Base-by-base conservation (phyloP, 257 asterid genomes). In the Gentiana macrophylla region DNA sequence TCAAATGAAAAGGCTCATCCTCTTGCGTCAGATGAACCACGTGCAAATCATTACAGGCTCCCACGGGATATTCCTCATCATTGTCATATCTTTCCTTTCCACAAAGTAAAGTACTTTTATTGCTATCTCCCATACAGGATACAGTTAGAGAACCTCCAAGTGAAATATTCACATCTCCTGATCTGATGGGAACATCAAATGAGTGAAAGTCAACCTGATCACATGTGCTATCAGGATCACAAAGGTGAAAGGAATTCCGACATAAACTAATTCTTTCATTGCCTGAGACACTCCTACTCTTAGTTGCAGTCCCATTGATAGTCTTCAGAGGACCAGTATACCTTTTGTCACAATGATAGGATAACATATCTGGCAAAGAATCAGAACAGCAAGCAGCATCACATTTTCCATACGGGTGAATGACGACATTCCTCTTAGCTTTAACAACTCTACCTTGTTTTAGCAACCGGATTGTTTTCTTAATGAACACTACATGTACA, bases 401-500 rank as follows among this genome's bases (percentile, higher is more conserved):
- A 48, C 54, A 60, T 56, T 61, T 63, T 43, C 69, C 59, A 69
- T 73, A 76, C 52, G 84, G 71, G 74, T 79, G 70, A 72, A 69
- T 52, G 60, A 72, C 72, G 34, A 72, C 70, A 68, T 80, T 83
- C 81, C 79, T 83, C 72, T 77, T 80, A 50, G 84, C 82, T 77
- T 77, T 77, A 53, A 88, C 84, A 24, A 75, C 46, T 65, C 69
- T 81, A 60, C 99, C 99, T 65, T 76, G 82, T 80, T 81, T 92
- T 57, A 92, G 86, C 62, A 67, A 69, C 62, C 94, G 91, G 68
- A 85, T 67, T 55, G 81, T 74, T 76, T 83, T 92, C 63, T 78
- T 93, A 59, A 92, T 81, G 87, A 92, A 92, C 74, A 92, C 85
- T 43, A 75, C 90, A 68, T 72, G 78, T 48, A 94, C 95, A 74